These are phyloP conservation scores for Phytopythium sindhum DNA, from an alignment of 352 stramenopile species.

Conservation along the genomic window DNA sequence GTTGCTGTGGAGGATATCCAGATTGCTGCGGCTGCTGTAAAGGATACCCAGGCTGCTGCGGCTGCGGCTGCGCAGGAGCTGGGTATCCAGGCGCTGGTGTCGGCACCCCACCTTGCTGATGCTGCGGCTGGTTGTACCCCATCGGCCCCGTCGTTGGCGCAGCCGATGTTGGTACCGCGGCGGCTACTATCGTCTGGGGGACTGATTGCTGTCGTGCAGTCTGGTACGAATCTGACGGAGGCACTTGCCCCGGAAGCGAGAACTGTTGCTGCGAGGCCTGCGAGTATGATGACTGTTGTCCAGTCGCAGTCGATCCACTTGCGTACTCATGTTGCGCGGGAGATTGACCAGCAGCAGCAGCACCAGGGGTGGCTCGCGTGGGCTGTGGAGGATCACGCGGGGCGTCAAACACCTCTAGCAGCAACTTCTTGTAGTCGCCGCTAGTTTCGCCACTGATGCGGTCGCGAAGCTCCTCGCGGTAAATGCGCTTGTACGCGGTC, in stretches of 20 bases:
- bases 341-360: constrained; percentile 6
- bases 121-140: constrained; percentile 13
- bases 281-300: not conserved
- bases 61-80: not conserved
- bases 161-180: not conserved
- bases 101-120: constrained; percentile 14
- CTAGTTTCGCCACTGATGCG: constrained; percentile 58
- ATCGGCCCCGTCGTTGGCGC: constrained; percentile 13
- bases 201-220: not conserved
- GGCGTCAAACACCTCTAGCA: constrained; percentile 69
- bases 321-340: constrained; percentile 4
- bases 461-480: constrained; percentile 56
- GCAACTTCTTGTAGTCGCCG: constrained; percentile 57
- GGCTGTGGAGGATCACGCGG: constrained; percentile 34
- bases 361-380: not conserved
- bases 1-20: constrained; percentile 21
- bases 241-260: not conserved
- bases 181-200: not conserved
- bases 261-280: not conserved
- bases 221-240: not conserved
- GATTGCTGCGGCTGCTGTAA: constrained; percentile 17
- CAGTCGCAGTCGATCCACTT: not conserved
- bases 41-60: constrained; percentile 20
- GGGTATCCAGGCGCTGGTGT: constrained; percentile 15
- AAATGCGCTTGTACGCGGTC: constrained; percentile 47